Base-by-base conservation (phyloP, 2,329 filamentous ascomycete species). In the Aspergillus sojae region DNA sequence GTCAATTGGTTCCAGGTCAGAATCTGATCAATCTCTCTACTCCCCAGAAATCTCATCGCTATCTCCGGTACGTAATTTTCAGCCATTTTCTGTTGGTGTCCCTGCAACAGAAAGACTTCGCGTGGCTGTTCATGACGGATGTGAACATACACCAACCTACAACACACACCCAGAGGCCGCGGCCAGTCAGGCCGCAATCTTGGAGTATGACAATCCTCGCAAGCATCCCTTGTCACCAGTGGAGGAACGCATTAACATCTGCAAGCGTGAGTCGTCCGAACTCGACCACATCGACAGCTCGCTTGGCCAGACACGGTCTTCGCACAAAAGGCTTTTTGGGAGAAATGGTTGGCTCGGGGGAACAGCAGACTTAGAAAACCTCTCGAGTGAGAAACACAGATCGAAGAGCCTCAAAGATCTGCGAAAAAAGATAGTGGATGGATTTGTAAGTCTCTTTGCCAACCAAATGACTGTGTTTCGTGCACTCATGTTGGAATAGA, bases 241-340 rank as follows among this genome's bases (percentile, higher is more conserved):
- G 11, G 45, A 58, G 2, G 62, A 63, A 32, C 43, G 12, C 36
- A 19, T 2, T 10, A 52, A 61, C 5, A 32, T 32, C 1, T 26
- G 48, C 36, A 45, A 64, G 12, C n/a, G 19, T 7, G 57, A 62
- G 11, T n/a, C 48, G 11, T 30, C 58, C 12, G 36, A 54, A 6
- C 57, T 58, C 30, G 48, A 66, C 28, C 54, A 61, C 19, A 28
- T 62, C 11, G 57, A 62, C n/a, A n/a, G 41, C 41, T 23, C 65
- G 12, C 34, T 65, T 5, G 41, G 52, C 11, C 58, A 43, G 23
- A 32, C 43, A 7, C 59, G 54, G 19, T 50, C 57, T 14, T 61
- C 77, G 16, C 75, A 77, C 63, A 82, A 81, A 67, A 77, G 77
- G 53, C 67, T 82, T n/a, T 80, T 81, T 61, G 80, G 79, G 6